These are phyloP conservation scores for Fusarium sp. DNA, from an alignment of 2,329 filamentous ascomycete species.

Conservation along the genomic window DNA sequence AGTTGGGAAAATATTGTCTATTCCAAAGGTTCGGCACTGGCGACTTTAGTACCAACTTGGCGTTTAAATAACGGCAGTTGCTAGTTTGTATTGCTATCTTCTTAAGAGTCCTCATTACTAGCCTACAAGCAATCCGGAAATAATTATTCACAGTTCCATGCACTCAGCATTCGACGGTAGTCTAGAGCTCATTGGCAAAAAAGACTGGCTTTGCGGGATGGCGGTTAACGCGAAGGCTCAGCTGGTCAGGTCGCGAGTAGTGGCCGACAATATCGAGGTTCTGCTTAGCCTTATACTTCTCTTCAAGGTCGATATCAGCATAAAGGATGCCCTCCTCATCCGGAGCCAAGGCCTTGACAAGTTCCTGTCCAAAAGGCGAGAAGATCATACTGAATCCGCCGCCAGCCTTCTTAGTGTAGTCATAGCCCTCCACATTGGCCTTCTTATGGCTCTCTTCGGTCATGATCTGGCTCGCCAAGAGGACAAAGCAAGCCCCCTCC, in stretches of 20 bases:
- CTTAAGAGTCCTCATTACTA: too few relatives aligned
- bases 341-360: constrained; percentile 46
- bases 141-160: too few relatives aligned
- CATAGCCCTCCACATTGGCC: constrained; percentile 51
- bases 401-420: constrained; percentile 38
- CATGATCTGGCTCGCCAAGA: constrained; percentile 64
- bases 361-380: constrained; percentile 48
- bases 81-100: too few relatives aligned
- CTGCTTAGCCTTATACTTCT: constrained; percentile 42
- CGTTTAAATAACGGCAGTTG: too few relatives aligned
- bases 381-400: constrained; percentile 51
- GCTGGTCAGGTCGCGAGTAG: constrained; percentile 55
- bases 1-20: too few relatives aligned
- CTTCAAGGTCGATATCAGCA: constrained; percentile 54
- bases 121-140: too few relatives aligned
- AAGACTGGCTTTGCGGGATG: constrained; percentile 16
- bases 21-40: too few relatives aligned
- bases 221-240: constrained; percentile 49
- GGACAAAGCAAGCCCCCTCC: constrained; percentile 66
- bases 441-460: constrained; percentile 54
- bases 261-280: constrained; percentile 55
- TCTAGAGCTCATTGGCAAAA: constrained; percentile 12
- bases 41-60: too few relatives aligned
- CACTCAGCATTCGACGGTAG: too few relatives aligned
- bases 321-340: constrained; percentile 54